Conservation (phyloP, 1,284 basidiomycete genomes). For the Cystobasidiaceae sp. region DNA sequence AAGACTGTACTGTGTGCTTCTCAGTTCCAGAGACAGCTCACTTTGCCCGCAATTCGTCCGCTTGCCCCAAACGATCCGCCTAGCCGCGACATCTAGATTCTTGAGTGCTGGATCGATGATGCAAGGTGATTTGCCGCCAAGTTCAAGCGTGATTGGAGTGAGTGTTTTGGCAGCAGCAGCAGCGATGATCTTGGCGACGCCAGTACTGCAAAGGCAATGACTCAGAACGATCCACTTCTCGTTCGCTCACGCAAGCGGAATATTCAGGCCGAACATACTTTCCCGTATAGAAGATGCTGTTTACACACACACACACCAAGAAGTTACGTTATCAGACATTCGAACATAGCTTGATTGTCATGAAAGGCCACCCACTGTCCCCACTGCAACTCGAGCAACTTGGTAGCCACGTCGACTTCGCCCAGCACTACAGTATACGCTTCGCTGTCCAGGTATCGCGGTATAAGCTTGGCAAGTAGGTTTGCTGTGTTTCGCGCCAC, state of each 20-base stretch:
- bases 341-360: too few relatives aligned
- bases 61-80: slow-evolving; percentile 74
- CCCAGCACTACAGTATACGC: slow-evolving; percentile 71
- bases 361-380: slow-evolving; percentile 61
- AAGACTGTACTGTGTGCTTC: slow-evolving; percentile 6
- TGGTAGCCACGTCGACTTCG: slow-evolving; percentile 66
- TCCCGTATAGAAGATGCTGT: slow-evolving; percentile 30
- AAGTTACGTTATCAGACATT: too few relatives aligned
- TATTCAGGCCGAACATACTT: slow-evolving; percentile 17
- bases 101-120: slow-evolving; percentile 62
- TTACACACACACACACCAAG: too few relatives aligned
- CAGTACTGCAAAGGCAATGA: slow-evolving; percentile 58
- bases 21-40: slow-evolving; percentile 26
- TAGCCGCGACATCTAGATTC: slow-evolving; percentile 58
- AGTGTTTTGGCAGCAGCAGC: slow-evolving; percentile 78
- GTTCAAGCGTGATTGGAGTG: slow-evolving; percentile 71
- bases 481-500: slow-evolving; percentile 61
- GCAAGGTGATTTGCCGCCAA: slow-evolving; percentile 78
- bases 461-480: slow-evolving; percentile 66
- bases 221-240: too few relatives aligned
- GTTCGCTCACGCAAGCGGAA: too few relatives aligned
- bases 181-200: slow-evolving; percentile 71
- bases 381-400: slow-evolving; percentile 74
- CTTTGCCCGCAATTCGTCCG: slow-evolving; percentile 68
- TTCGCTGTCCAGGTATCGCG: slow-evolving; percentile 73